These are phyloP conservation scores for Violaceomyces palustris DNA, from an alignment of 1,284 basidiomycete genomes.

Conservation along the genomic window DNA sequence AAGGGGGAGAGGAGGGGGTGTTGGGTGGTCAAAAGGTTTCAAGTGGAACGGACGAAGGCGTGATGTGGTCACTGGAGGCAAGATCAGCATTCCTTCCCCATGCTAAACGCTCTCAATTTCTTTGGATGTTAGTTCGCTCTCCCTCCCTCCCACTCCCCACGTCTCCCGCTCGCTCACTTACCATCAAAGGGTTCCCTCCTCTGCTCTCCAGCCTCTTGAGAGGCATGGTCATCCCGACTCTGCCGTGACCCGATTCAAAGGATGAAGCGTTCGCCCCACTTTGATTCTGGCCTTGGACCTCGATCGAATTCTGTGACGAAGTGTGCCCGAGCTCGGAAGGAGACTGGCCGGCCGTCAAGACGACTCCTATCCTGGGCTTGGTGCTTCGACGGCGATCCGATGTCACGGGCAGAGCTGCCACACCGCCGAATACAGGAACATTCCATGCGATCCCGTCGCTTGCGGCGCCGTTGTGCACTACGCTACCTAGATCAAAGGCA, in stretches of 20 bases:
- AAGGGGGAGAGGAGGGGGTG: background rate
- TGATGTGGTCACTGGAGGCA: background rate
- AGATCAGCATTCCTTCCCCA: background rate
- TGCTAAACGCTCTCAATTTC: background rate
- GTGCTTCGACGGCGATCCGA: background rate
- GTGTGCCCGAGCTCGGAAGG: background rate
- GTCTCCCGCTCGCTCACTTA: constrained; percentile 4
- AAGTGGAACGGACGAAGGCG: background rate
- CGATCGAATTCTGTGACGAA: background rate
- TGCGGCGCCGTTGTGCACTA: too few relatives aligned
- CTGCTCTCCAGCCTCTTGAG: constrained; percentile 14
- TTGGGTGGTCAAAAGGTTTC: too few relatives aligned
- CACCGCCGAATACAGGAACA: too few relatives aligned
- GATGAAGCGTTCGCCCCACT: background rate
- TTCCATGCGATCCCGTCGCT: too few relatives aligned
- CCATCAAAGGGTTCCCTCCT: constrained; percentile 19
- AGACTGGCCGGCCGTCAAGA: constrained; percentile 11
- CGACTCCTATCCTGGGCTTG: constrained; percentile 30
- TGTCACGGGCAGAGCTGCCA: background rate
- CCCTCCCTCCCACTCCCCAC: background rate
- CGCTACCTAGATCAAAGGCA: constrained; percentile 9
- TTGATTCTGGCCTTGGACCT: background rate
- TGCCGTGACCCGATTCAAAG: constrained; percentile 5
- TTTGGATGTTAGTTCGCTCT: background rate
- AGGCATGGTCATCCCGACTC: constrained; percentile 22